These are phyloP conservation scores for Vararia minispora DNA, from an alignment of 768 basidiomycete genomes.

Conservation along the genomic window DNA sequence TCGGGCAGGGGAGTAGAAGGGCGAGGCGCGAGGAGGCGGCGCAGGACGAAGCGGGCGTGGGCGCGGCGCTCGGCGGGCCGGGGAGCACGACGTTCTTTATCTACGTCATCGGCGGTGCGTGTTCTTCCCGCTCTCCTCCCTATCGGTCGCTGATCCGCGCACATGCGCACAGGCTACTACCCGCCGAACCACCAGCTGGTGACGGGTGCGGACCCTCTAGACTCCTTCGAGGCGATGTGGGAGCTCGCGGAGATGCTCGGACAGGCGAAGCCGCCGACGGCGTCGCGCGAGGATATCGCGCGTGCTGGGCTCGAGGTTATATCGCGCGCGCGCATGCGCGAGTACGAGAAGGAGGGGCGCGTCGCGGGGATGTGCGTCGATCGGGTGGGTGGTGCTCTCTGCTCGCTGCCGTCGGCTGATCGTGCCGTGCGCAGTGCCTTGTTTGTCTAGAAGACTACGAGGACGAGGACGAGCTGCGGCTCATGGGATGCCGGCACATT, in stretches of 20 bases:
- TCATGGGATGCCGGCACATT: conserved; percentile 78
- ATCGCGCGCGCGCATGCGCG: conserved; percentile 28
- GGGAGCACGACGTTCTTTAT: conserved; percentile 74
- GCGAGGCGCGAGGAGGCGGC: conserved; percentile 13
- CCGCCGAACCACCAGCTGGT: conserved; percentile 84
- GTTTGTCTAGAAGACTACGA: conserved; percentile 87
- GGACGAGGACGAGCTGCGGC: conserved; percentile 63
- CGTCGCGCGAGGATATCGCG: conserved; percentile 74
- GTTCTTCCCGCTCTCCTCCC: neutral
- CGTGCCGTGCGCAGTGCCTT: conserved; percentile 40
- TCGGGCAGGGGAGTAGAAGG: no score
- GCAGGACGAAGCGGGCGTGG: conserved; percentile 15
- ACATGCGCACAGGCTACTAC: conserved; percentile 59
- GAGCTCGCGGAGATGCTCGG: conserved; percentile 79
- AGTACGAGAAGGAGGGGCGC: conserved; percentile 49
- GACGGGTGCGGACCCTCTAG: conserved; percentile 60
- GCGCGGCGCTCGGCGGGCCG: conserved; percentile 7
- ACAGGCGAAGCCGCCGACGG: conserved; percentile 75
- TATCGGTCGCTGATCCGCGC: neutral
- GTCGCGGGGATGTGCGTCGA: conserved; percentile 74
- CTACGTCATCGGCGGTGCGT: conserved; percentile 75
- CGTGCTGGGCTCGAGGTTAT: conserved; percentile 74
- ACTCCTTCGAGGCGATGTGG: conserved; percentile 72
- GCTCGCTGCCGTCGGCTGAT: neutral
- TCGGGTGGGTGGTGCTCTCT: conserved; percentile 36